A percentile compares a stretch with the other conserved stretches of the same genome.
phyloP scores from a whole-genome alignment of 129 eudicot genomes.

The Logfia minima region DNA sequence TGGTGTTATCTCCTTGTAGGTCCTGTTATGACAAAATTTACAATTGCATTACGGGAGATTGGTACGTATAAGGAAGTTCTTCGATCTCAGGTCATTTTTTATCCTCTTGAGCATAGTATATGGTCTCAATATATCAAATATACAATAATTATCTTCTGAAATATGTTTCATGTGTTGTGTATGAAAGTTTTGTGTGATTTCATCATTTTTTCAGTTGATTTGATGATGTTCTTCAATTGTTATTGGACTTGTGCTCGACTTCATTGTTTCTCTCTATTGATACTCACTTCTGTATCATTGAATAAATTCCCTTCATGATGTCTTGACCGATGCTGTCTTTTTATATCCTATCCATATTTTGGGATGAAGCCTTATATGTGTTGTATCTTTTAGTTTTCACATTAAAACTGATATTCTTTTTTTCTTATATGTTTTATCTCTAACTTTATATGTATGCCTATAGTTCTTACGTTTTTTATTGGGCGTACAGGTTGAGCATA shows the following conservation, averaged over 20 bases:
- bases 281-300: neutral
- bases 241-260: conserved; percentile 14
- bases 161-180: neutral
- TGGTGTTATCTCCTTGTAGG: conserved; percentile 50
- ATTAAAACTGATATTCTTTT: neutral
- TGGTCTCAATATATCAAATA: conserved; percentile 5
- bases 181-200: neutral
- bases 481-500: conserved; percentile 81
- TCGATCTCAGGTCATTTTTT: conserved; percentile 80
- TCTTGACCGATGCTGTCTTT: neutral
- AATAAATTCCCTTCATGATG: neutral
- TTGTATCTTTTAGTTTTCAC: neutral
- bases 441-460: conserved; percentile 5
- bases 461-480: conserved; percentile 23
- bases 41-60: conserved; percentile 94
- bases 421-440: neutral
- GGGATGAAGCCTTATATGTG: neutral
- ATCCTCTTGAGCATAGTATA: conserved; percentile 1
- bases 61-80: conserved; percentile 99
- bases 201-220: neutral
- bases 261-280: neutral
- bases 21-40: conserved; percentile 98
- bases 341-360: neutral
- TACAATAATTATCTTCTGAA: conserved; percentile 14
- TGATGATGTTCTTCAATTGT: neutral